Conservation (phyloP, 495 filamentous ascomycete genomes). For the Aspergillus steynii region DNA sequence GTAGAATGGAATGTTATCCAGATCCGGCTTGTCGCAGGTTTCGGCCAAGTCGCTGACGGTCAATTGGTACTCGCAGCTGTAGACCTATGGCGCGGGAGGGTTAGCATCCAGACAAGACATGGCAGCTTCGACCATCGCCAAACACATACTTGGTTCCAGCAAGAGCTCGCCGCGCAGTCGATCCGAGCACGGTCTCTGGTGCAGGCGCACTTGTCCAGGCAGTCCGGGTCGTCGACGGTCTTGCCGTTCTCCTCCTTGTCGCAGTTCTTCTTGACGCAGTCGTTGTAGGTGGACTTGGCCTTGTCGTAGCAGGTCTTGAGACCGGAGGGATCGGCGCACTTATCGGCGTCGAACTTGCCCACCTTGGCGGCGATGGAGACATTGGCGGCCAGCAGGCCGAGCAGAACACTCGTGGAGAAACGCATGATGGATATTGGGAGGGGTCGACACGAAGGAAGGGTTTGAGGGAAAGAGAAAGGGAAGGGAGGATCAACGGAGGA, state of each 20-base stretch:
- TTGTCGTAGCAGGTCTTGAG: slow-evolving; percentile 19
- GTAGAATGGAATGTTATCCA: slow-evolving; percentile 23
- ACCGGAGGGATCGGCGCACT: slow-evolving; percentile 21
- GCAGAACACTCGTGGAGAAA: neutral
- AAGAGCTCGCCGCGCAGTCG: slow-evolving; percentile 22
- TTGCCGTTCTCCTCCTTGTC: slow-evolving; percentile 12
- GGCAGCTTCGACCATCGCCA: too few species aligned
- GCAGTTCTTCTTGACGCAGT: slow-evolving; percentile 24
- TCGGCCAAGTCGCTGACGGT: slow-evolving; percentile 15
- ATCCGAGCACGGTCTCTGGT: slow-evolving; percentile 14
- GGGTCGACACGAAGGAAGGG: neutral
- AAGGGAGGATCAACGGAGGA: neutral
- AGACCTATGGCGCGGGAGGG: slow-evolving; percentile 12
- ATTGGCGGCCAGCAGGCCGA: neutral
- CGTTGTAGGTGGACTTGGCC: slow-evolving; percentile 8
- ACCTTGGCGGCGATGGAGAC: slow-evolving; percentile 3
- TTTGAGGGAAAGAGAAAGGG: neutral
- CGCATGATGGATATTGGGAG: neutral
- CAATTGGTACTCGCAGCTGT: slow-evolving; percentile 30
- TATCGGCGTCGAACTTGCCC: slow-evolving; percentile 18
- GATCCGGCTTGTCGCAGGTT: slow-evolving; percentile 8
- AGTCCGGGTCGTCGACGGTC: slow-evolving; percentile 16
- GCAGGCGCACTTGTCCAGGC: slow-evolving; percentile 22
- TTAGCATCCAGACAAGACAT: neutral
- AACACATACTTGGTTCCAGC: slow-evolving; percentile 28